Base-by-base conservation (phyloP, 202 grass and related monocot species). In the Alloteropsis angusta region DNA sequence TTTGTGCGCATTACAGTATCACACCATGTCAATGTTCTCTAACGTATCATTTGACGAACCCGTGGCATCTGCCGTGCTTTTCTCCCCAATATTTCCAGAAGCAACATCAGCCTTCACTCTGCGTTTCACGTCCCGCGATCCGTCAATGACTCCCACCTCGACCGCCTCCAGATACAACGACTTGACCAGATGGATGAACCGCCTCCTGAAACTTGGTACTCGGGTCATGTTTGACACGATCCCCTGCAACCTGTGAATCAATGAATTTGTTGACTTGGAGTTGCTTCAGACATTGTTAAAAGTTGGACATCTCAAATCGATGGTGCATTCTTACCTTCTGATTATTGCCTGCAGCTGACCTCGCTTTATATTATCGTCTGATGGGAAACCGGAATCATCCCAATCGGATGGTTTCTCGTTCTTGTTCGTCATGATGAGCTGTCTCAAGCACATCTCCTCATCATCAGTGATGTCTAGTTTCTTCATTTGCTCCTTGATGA, bases 401-500 rank as follows among this genome's bases (percentile, higher is more conserved):
- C 95, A 97, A 12, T 97, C 89, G 23, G 88, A 90, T 14, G 91
- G 87, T 32, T 80, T 94, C 7, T 87, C 83, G 12, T 90, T 90
- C 17, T 76, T 83, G 65, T 86, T 91, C 14, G 75, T 90, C 80
- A 92, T 88, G 49, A 94, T 65, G 50, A 94, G 80, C 74, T 89
- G 88, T 71, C 78, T 84, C 81, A 97, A 70, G 72, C 87, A 90
- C 49, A 62, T 44, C 37, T 90, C 91, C 75, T 94, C 95, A 7
- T 92, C 82, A 73, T 88, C 95, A 9, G 60, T 87, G 48, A 97
- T 45, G 15, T 94, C 87, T 36, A 92, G 41, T 37, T 73, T 87
- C 79, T 59, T 92, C 47, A 92, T 79, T 80, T 90, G 91, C 36
- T 97, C 89, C 72, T 92, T 97, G 25, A 97, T 92, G 36, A 94